These are phyloP conservation scores for Emergomyces orientalis DNA, from an alignment of 2,329 filamentous ascomycete species.

Conservation along the genomic window DNA sequence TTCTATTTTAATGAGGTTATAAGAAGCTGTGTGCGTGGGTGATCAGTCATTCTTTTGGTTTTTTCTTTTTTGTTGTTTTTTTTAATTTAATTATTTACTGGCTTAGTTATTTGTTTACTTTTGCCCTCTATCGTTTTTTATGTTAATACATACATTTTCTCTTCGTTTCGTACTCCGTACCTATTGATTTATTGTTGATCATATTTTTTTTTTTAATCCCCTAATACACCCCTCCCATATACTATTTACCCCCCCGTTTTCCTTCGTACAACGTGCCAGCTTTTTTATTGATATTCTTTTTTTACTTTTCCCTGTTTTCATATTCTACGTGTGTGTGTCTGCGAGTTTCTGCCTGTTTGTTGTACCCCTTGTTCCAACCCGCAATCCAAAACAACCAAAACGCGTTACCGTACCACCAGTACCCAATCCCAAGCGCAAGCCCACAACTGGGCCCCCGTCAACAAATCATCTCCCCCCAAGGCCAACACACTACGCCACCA, in stretches of 20 bases:
- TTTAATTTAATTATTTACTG: background rate
- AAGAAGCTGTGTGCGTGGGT: conserved; percentile 12
- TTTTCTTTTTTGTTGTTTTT: conserved; percentile 12
- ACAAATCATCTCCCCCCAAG: background rate
- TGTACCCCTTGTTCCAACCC: background rate
- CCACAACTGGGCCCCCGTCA: background rate
- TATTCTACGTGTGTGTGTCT: too few species aligned
- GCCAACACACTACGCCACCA: conserved; percentile 2
- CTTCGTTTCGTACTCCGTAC: background rate
- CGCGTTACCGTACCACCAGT: background rate
- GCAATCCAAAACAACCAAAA: background rate
- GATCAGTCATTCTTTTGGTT: conserved; percentile 19
- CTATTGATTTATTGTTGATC: background rate
- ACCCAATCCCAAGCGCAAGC: too few species aligned
- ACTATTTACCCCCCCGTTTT: background rate
- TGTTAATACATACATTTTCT: background rate
- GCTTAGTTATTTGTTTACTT: too few species aligned
- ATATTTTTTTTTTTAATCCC: background rate
- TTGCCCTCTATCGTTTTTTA: background rate
- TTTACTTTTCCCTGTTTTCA: background rate
- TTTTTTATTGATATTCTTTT: background rate
- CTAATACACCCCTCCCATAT: background rate
- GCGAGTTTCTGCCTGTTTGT: background rate
- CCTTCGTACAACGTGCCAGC: background rate
- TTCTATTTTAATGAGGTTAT: conserved; percentile 1